Base-by-base conservation (phyloP, 2,329 filamentous ascomycete genomes). In the Paracamarosporium sp. region DNA sequence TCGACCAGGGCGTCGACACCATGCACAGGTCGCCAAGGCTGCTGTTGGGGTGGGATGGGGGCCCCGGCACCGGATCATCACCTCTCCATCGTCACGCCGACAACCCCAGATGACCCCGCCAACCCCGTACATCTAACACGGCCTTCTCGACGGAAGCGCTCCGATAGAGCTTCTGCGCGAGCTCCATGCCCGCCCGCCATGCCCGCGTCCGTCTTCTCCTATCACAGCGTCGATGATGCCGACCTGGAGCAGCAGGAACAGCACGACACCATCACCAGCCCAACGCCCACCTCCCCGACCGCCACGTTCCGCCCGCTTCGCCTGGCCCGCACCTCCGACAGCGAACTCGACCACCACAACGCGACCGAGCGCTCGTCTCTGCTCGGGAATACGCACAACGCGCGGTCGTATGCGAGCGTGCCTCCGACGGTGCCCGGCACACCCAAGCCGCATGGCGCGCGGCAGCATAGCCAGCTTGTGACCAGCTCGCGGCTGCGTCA, bases 321-420 rank as follows among this genome's bases (percentile, higher is more conserved):
- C 33, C 67, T 60, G 35, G 67, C 69, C 61, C 72, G 70, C 53
- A 67, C 72, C 48, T 77, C 78, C 44, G 72, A 71, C 57, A 62
- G 65, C 55, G 68, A 79, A 61, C 64, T 77, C 62, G 46, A 68
- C 51, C 52, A 68, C 62, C 55, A 72, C 63, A 55, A 76, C 68
- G 55, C 75, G 27, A 81, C 81, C 56, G 83, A 85, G 67, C 75
- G 74, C 17, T 80, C 82, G 7, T 78, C 79, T 55, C 67, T 85
- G 56, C 78, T 85, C 4, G 78, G 73, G 3, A 70, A 78, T 55
- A 64, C 66, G 28, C 69, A 69, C 27, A 57, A 60, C 46, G 59
- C 50, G 35, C 69, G 71, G 11, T 77, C 76, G n/a, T 83, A 83
- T 67, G 78, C 69, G 46, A 81, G 77, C 59, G 72, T 78, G 43